Conservation (phyloP, 2,329 filamentous ascomycete genomes). For the Aulographum hederae region DNA sequence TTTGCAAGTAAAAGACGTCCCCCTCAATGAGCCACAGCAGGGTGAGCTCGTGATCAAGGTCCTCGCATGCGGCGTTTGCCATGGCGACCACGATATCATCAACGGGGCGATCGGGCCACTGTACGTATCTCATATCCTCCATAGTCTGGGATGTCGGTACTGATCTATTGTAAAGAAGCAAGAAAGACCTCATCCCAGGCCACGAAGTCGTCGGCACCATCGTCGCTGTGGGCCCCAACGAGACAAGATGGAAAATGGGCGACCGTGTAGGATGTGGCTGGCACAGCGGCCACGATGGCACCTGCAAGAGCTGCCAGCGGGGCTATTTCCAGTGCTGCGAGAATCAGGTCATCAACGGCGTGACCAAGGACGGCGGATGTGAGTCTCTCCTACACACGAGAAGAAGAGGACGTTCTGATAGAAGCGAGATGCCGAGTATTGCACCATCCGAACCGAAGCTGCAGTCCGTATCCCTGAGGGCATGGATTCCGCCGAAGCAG, state of each 20-base stretch:
- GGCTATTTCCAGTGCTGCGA: slow-evolving; percentile 53
- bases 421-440: slow-evolving; percentile 47
- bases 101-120: too few relatives aligned
- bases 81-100: too few relatives aligned
- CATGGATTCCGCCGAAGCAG: slow-evolving; percentile 25
- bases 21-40: slow-evolving; percentile 35
- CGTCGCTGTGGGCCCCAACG: slow-evolving; percentile 38
- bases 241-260: slow-evolving; percentile 40
- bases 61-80: slow-evolving; percentile 54
- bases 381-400: too few relatives aligned
- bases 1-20: slow-evolving; percentile 39
- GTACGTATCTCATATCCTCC: too few relatives aligned
- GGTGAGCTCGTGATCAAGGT: slow-evolving; percentile 53
- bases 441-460: slow-evolving; percentile 40
- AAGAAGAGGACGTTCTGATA: too few relatives aligned
- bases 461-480: slow-evolving; percentile 31
- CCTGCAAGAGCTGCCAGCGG: slow-evolving; percentile 44
- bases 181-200: slow-evolving; percentile 45
- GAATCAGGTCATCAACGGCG: slow-evolving; percentile 43
- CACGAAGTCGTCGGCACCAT: slow-evolving; percentile 57
- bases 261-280: slow-evolving; percentile 50
- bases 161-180: too few relatives aligned
- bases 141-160: too few relatives aligned
- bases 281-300: slow-evolving; percentile 48
- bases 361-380: slow-evolving; percentile 49